These are phyloP conservation scores for Cryoendolithus antarcticus DNA, from an alignment of 2,329 filamentous ascomycete genomes.

Conservation along the genomic window DNA sequence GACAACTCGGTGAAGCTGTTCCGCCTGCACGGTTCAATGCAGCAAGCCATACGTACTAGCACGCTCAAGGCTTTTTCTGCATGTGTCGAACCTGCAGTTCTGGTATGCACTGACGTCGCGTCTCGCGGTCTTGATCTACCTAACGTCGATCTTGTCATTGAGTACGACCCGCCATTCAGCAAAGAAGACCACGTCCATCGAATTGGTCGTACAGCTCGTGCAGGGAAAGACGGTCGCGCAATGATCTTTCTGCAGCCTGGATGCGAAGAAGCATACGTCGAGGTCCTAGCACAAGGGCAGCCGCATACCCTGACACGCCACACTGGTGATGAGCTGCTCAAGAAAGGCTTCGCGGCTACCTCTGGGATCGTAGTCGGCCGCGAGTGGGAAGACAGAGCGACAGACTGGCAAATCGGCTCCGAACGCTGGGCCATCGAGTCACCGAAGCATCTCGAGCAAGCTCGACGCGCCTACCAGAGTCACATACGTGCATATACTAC, in stretches of 20 bases:
- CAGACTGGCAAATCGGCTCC: slow-evolving; percentile 53
- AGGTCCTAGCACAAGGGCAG: slow-evolving; percentile 61
- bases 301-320: slow-evolving; percentile 41
- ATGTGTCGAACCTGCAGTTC: slow-evolving; percentile 61
- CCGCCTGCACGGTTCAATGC: slow-evolving; percentile 82
- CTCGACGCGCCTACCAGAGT: slow-evolving; percentile 74
- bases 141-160: slow-evolving; percentile 85
- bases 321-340: slow-evolving; percentile 53
- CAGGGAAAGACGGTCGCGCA: slow-evolving; percentile 76
- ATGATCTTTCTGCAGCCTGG: slow-evolving; percentile 84
- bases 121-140: slow-evolving; percentile 91
- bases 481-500: slow-evolving; percentile 93
- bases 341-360: slow-evolving; percentile 44
- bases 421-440: slow-evolving; percentile 55
- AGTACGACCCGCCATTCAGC: slow-evolving; percentile 92
- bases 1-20: slow-evolving; percentile 71
- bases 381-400: slow-evolving; percentile 54
- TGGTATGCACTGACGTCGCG: slow-evolving; percentile 91
- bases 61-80: slow-evolving; percentile 71
- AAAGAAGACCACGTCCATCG: slow-evolving; percentile 89
- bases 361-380: slow-evolving; percentile 26
- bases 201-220: slow-evolving; percentile 86
- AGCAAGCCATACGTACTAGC: slow-evolving; percentile 74
- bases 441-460: slow-evolving; percentile 62
- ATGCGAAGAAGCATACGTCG: slow-evolving; percentile 81